Evolutionary conservation across 495 filamentous ascomycete species (phyloP).

Genomic region (Thermothielavioides terrestris): DNA sequence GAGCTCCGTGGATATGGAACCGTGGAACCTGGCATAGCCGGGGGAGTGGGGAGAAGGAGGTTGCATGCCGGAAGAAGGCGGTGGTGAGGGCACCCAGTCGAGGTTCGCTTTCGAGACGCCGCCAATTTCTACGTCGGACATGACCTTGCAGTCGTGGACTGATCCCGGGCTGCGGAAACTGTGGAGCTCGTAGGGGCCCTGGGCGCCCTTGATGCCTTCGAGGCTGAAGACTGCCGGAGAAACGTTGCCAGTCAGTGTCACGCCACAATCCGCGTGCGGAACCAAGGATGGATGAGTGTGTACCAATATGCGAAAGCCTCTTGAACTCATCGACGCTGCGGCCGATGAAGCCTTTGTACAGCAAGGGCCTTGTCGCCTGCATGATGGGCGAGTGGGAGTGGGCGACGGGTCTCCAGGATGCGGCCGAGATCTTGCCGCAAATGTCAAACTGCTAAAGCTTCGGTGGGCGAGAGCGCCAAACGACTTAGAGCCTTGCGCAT

Average conservation of each 20-base stretch:
- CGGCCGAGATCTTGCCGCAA: not conserved
- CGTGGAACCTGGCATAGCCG: slow-evolving; percentile 67
- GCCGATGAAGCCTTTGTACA: slow-evolving; percentile 35
- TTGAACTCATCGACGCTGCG: slow-evolving; percentile 42
- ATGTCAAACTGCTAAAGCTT: not conserved
- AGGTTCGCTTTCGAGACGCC: slow-evolving; percentile 69
- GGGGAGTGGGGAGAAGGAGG: slow-evolving; percentile 26
- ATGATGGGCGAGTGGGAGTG: slow-evolving; percentile 30
- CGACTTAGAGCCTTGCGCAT: slow-evolving; percentile 7
- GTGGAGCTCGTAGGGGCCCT: slow-evolving; percentile 50
- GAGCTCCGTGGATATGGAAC: slow-evolving; percentile 76
- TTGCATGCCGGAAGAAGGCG: slow-evolving; percentile 48
- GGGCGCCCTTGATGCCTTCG: slow-evolving; percentile 48
- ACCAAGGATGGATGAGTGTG: not conserved
- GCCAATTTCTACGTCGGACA: slow-evolving; percentile 80
- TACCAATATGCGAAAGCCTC: slow-evolving; percentile 38
- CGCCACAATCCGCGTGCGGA: not conserved
- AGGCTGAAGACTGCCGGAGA: slow-evolving; percentile 30
- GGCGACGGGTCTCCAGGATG: not conserved
- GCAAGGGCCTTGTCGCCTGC: slow-evolving; percentile 33
- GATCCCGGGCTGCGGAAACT: slow-evolving; percentile 56
- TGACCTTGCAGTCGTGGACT: slow-evolving; percentile 62
- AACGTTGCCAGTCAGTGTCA: not conserved
- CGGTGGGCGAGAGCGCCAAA: slow-evolving; percentile 11
- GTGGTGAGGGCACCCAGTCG: slow-evolving; percentile 57